phyloP scores from a whole-genome alignment of 2,329 filamentous ascomycete species.

The Pestalotiopsis sp. region DNA sequence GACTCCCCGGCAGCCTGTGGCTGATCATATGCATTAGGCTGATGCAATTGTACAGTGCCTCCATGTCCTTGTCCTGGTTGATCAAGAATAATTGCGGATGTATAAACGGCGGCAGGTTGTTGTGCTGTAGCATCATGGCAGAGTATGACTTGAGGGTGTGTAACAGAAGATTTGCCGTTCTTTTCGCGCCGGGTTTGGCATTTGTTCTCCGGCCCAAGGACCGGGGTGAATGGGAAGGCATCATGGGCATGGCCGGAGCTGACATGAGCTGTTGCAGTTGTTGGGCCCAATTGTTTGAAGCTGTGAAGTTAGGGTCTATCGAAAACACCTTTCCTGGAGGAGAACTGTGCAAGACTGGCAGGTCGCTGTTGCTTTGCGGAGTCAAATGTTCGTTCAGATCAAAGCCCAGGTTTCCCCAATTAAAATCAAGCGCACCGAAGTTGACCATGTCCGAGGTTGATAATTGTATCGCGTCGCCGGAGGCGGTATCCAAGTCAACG shows the following conservation, averaged over 20 bases:
- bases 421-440: background rate
- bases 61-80: conserved; percentile 27
- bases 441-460: background rate
- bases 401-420: background rate
- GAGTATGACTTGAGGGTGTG: conserved; percentile 44
- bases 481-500: background rate
- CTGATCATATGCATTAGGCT: conserved; percentile 41
- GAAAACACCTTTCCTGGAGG: background rate
- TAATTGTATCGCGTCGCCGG: background rate
- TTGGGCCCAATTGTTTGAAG: conserved; percentile 10
- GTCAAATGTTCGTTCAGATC: background rate
- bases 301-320: background rate
- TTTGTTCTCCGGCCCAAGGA: conserved; percentile 29
- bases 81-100: conserved; percentile 32
- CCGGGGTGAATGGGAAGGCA: conserved; percentile 21
- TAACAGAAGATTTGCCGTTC: conserved; percentile 36
- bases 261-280: conserved; percentile 8
- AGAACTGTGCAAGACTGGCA: too few relatives aligned
- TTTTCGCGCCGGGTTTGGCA: conserved; percentile 27
- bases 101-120: conserved; percentile 44
- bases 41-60: conserved; percentile 42
- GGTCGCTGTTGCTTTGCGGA: background rate
- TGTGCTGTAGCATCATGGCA: conserved; percentile 37
- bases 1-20: conserved; percentile 30
- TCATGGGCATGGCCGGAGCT: conserved; percentile 23